Base-by-base conservation (phyloP, 345 rosid genomes). In the Mallotus nudiflorus region DNA sequence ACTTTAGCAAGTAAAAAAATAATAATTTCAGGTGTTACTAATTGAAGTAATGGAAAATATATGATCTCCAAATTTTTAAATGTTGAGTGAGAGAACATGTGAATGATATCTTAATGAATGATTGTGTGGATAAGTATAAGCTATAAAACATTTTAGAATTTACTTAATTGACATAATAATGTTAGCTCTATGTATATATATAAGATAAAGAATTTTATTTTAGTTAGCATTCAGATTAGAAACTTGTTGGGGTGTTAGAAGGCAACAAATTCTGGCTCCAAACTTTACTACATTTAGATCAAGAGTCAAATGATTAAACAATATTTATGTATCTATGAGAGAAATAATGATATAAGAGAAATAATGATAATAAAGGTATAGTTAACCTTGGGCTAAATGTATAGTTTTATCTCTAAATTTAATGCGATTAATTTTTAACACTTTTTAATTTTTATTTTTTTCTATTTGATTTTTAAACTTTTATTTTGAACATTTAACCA, bases 211-310 rank as follows among this genome's bases (percentile, higher is more conserved):
- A 16, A 61, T 40, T 62, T 46, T 3, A 25, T 40, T 20, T 28
- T 44, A 52, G 61, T 3, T 15, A 37, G 25, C 50, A 16, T 9
- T 29, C 40, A 24, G 31, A 46, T 68, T 54, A 0, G 12, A 68
- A 27, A 42, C 42, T 56, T 45, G 65, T 57, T 44, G 45, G 64
- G 65, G n/a, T 16, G 65, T 19, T 55, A 29, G 71, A 52, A 68
- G 53, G 63, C 71, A 55, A 14, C 27, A 18, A 11, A 39, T 20
- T 24, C 18, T n/a, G 15, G 66, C 33, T 13, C 10, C 11, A 55
- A 29, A 15, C 39, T 29, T 57, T 33, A 29, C 37, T 57, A 46
- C 15, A 28, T 45, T 29, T 24, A 40, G 56, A 9, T 29, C 12
- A 10, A 48, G 42, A 29, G 48, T 29, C 53, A 45, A 9, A 3